Percentiles rank a stretch among this genome's conserved stretches.
Conservation (phyloP, 495 filamentous ascomycete species). For the Trichoderma erinaceum region DNA sequence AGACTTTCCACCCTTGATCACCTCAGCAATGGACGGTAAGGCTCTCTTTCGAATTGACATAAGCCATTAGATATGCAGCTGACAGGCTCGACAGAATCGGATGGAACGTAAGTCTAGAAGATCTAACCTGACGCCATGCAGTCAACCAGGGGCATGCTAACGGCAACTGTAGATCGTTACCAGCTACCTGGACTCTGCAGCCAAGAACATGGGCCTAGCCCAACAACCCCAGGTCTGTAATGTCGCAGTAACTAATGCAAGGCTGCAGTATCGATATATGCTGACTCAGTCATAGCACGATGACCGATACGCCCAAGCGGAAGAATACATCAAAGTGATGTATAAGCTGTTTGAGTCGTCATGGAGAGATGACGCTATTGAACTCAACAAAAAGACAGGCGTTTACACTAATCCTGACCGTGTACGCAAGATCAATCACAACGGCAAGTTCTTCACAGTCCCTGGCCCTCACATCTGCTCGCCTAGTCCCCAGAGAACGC, state of each 20-base stretch:
- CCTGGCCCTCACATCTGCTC: slow-evolving; percentile 60
- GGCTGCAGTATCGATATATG: slow-evolving; percentile 9
- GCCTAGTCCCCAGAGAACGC: slow-evolving; percentile 60
- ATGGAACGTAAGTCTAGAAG: slow-evolving; percentile 45
- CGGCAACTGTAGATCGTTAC: slow-evolving; percentile 47
- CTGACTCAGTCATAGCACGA: slow-evolving; percentile 46
- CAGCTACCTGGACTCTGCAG: slow-evolving; percentile 61
- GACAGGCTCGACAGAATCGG: slow-evolving; percentile 33
- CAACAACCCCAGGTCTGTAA: slow-evolving; percentile 40
- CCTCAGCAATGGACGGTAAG: slow-evolving; percentile 54
- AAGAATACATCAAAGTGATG: slow-evolving; percentile 62
- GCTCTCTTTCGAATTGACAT: slow-evolving; percentile 15
- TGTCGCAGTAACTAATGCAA: not conserved
- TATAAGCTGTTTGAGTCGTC: slow-evolving; percentile 62
- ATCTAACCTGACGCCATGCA: not conserved
- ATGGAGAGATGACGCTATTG: slow-evolving; percentile 61
- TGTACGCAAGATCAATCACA: slow-evolving; percentile 60
- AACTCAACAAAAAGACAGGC: slow-evolving; percentile 46
- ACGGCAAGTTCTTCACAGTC: slow-evolving; percentile 58
- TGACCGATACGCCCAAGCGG: slow-evolving; percentile 58
- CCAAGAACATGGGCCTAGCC: slow-evolving; percentile 51
- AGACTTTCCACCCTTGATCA: slow-evolving; percentile 62
- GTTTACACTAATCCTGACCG: slow-evolving; percentile 55
- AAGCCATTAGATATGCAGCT: not conserved
- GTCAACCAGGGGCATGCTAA: slow-evolving; percentile 15